Base-by-base conservation (phyloP, 169 alveolate species). In the Plasmodium gallinaceum region DNA sequence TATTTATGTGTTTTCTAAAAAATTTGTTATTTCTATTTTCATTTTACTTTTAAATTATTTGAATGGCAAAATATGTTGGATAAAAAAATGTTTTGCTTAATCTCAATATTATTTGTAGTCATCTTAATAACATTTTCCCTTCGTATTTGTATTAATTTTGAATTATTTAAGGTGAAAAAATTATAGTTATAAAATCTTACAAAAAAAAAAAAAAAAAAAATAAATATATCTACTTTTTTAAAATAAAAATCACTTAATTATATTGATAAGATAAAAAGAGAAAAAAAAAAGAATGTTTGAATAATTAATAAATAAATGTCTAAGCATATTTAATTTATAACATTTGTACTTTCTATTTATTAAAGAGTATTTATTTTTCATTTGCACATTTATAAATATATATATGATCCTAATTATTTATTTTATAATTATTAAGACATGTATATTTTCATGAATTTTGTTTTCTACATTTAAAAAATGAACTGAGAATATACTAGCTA, bases 1-100 rank as follows among this genome's bases (percentile, higher is more conserved):
- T 32, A 69, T 69, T n/a, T 69, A 32, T 69, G 39, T 26, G 39
- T 26, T 69, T 69, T 32, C 45, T 51, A 66, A 45, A 39, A 46
- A 70, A 22, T 32, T 4, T 2, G 1, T 32, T 32, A 1, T 32
- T 32, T 32, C 39, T 32, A 32, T 32, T 32, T 32, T 32, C 39
- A 32, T 32, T 54, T 83, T 83, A 83, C 91, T 71, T 83, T 83
- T 71, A 83, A 83, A 57, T 83, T 69, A 26, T 83, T 83, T 46
- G 91, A 83, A 48, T 83, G 85, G 65, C 91, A 66, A 43, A 83
- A 83, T 66, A 83, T 83, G 83, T 68, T 62, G 9, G 91, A 83
- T 32, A 83, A 58, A 24, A 83, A 83, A 68, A 83, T 73, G 66
- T 83, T 83, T 60, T 83, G 72, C 72, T 83, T 83, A 54, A 68